Percentiles rank a stretch among this genome's conserved stretches.
phyloP scores from a whole-genome alignment of 371 early-diverging fungal genomes.

The Gilbertella persicaria region DNA sequence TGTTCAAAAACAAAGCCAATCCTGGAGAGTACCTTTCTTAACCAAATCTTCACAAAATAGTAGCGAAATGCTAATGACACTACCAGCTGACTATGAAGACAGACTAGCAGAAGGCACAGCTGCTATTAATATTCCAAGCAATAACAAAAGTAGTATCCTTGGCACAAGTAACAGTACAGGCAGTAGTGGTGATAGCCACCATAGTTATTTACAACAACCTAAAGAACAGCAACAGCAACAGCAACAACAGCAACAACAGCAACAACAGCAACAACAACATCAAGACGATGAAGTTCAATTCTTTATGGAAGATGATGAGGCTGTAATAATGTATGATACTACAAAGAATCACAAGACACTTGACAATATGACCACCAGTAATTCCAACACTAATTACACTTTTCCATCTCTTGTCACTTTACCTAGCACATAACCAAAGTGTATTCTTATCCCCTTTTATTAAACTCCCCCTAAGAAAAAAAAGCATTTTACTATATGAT shows the following conservation, averaged over 20 bases:
- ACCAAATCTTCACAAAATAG: conserved; percentile 5
- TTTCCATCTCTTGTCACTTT: conserved; percentile 20
- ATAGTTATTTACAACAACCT: conserved; percentile 8
- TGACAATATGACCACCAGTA: conserved; percentile 12
- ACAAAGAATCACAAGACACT: conserved; percentile 16
- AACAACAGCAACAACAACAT: conserved; percentile 7
- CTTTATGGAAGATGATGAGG: conserved; percentile 50
- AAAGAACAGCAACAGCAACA: not conserved
- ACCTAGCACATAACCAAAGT: conserved; percentile 10
- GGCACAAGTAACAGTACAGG: not conserved
- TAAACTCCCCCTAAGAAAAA: not conserved
- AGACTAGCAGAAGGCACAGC: conserved; percentile 12
- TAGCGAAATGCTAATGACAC: conserved; percentile 2
- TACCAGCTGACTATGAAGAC: conserved; percentile 14
- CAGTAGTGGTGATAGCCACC: conserved; percentile 8
- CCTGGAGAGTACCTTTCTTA: conserved; percentile 17
- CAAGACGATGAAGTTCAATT: conserved; percentile 51
- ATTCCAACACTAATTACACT: not conserved
- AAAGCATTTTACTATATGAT: conserved; percentile 1
- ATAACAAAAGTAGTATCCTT: not conserved
- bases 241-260: conserved; percentile 1
- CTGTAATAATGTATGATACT: conserved; percentile 17
- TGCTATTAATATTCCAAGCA: conserved; percentile 38
- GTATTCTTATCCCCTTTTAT: not conserved
- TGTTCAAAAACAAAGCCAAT: not conserved